A percentile compares a stretch with the other conserved stretches of the same genome.
These are phyloP conservation scores for Pigoraptor vietnamica DNA, from an alignment of 78 protist genomes.

Conservation along the genomic window DNA sequence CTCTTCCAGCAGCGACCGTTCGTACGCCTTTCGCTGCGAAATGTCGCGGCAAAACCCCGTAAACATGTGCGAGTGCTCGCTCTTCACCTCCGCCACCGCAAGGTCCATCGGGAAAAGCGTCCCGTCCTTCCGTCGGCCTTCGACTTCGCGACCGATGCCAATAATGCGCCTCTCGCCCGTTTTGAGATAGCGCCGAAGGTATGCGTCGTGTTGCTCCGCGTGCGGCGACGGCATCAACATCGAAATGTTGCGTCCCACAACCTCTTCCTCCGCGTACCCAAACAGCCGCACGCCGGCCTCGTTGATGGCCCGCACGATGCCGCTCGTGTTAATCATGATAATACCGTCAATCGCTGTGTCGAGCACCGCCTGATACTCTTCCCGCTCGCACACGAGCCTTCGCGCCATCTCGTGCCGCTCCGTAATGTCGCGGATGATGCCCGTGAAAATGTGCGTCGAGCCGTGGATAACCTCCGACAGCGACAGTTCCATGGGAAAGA, in stretches of 20 bases:
- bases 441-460: not conserved
- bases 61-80: not conserved
- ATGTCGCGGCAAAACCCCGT: not conserved
- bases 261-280: not conserved
- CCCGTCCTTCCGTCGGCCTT: not conserved
- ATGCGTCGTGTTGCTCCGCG: conserved; percentile 35
- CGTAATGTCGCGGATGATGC: not conserved
- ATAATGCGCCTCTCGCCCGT: conserved; percentile 29
- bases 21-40: not conserved
- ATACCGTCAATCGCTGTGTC: not conserved
- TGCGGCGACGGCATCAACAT: conserved; percentile 25
- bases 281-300: not conserved
- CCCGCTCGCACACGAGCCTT: not conserved
- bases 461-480: not conserved
- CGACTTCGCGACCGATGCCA: not conserved
- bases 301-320: not conserved
- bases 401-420: not conserved
- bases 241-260: conserved; percentile 16
- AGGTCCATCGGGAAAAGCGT: not conserved
- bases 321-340: not conserved
- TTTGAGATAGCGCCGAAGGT: conserved; percentile 1
- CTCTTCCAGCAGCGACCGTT: not conserved
- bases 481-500: not conserved
- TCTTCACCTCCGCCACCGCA: not conserved
- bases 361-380: not conserved